Base-by-base conservation (phyloP, 1,284 basidiomycete genomes). In the Ustilago lituana region DNA sequence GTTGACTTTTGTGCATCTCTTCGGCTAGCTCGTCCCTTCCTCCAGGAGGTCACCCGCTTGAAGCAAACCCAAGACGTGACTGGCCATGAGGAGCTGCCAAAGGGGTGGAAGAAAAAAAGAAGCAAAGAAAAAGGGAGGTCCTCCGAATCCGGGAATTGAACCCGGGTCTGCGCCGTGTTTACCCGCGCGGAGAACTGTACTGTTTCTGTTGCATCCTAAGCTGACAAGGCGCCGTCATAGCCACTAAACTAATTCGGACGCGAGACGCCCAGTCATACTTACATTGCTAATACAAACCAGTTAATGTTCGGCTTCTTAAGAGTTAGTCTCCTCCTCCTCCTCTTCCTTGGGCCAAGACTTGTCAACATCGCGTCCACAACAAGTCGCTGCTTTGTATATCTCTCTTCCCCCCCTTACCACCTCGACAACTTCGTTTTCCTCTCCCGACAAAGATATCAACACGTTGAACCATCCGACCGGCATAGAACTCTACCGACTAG, bases 151-250 rank as follows among this genome's bases (percentile, higher is more conserved):
- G 66, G 66, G 66, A 69, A 69, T 69, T 63, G 66, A 69, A 69
- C 66, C 66, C 66, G 60, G 66, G 66, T 69, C 66, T 69, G 66
- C 66, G 60, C 66, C 66, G 65, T 54, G 44, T 52, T 58, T n/a
- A n/a, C n/a, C 49, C 53, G 50, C 67, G 57, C 67, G 57, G 61
- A 61, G 61, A 64, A 49, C 12, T n/a, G n/a, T n/a, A 17, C 19
- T 51, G 19, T 39, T 54, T 41, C 53, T 50, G 22, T 38, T 11
- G 43, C n/a, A n/a, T n/a, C n/a, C n/a, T n/a, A n/a, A n/a, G n/a
- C 48, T 72, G 68, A 72, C 68, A 72, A 72, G 68, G 68, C 63
- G 68, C 68, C 68, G 68, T 72, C 68, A 72, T 72, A 72, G 68
- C 68, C 68, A 72, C 68, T 72, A 72, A 72, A 72, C 68, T 72